Evolutionary conservation across 345 rosid genomes (phyloP), one percentile per base, ranked within the genome.

Genomic region (Trapa bicornis): DNA sequence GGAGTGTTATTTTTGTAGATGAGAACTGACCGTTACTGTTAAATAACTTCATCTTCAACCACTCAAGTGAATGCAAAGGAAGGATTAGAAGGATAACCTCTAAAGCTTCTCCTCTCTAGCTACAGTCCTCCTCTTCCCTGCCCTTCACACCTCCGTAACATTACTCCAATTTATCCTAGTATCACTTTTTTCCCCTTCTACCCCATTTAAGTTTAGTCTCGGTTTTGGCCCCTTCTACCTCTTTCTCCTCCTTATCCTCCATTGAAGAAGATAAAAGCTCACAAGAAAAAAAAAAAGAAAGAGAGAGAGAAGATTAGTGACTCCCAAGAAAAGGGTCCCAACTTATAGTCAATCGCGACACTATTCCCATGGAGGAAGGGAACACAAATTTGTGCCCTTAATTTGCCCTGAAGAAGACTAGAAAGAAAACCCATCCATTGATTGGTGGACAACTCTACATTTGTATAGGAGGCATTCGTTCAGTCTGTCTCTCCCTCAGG

Each of bases 401-500:
- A 3, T 8, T 66, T 56, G 42, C 29, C 43, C 56, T 41, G 2
- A 3, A 3, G 43, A 41, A 41, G 22, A 2, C 33, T 66, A 32
- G 61, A 15, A 47, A 16, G 29, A 22, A 22, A 22, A 22, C 29
- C 29, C 39, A 29, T 17, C 43, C 52, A 16, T 54, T 42, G n/a
- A 67, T 54, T 53, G 70, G 70, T 38, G 62, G 54, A 48, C 38
- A 37, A 10, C 63, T 33, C 38, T 16, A 38, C 35, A 58, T 57
- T 22, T 22, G 29, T 22, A 22, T 38, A 35, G 63, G 15, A 61
- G 29, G 38, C 60, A 17, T 22, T 45, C 2, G 45, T n/a, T 48
- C 14, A 4, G 47, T 52, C 2, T 53, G 70, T 67, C 70, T 35
- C 70, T 54, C 13, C 62, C 9, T n/a, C 63, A 22, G 70, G 70